phyloP scores from a whole-genome alignment of 768 basidiomycete species.

The Astraeus odoratus region DNA sequence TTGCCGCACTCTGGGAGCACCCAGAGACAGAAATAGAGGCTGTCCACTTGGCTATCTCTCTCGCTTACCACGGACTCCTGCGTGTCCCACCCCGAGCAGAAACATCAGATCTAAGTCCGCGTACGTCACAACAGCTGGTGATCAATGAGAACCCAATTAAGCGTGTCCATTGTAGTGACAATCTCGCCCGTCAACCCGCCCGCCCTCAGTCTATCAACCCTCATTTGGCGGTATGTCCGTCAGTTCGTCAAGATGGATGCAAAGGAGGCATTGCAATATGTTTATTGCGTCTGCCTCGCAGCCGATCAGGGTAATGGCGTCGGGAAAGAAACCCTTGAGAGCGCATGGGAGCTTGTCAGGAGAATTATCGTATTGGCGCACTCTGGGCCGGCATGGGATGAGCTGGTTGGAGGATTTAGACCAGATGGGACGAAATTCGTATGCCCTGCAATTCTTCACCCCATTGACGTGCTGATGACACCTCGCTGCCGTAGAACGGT shows the following conservation, averaged over 20 bases:
- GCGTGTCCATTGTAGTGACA: conserved; percentile 44
- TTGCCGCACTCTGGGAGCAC: conserved; percentile 85
- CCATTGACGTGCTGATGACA: conserved; percentile 1
- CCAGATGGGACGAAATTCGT: conserved; percentile 87
- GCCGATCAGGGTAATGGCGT: conserved; percentile 63
- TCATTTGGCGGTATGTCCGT: conserved; percentile 90
- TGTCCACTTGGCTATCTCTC: conserved; percentile 85
- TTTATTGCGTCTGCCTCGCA: conserved; percentile 77
- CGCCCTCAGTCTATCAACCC: conserved; percentile 71
- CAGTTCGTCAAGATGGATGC: conserved; percentile 92
- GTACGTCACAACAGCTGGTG: conserved; percentile 45
- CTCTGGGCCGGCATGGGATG: conserved; percentile 80
- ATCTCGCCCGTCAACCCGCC: conserved; percentile 62
- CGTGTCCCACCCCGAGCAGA: conserved; percentile 77
- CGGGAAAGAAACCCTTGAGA: conserved; percentile 81
- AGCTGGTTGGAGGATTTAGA: conserved; percentile 89
- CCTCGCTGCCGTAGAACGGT: conserved; percentile 50
- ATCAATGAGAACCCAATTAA: background rate
- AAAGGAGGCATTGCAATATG: conserved; percentile 90
- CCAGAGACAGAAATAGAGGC: conserved; percentile 87
- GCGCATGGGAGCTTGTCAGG: conserved; percentile 72
- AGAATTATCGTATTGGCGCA: conserved; percentile 76
- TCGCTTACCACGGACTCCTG: conserved; percentile 90
- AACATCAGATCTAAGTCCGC: conserved; percentile 74
- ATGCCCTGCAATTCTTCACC: conserved; percentile 25